Evolutionary conservation across 768 basidiomycete genomes (phyloP).

Genomic region (Leccinum truebloodii): DNA sequence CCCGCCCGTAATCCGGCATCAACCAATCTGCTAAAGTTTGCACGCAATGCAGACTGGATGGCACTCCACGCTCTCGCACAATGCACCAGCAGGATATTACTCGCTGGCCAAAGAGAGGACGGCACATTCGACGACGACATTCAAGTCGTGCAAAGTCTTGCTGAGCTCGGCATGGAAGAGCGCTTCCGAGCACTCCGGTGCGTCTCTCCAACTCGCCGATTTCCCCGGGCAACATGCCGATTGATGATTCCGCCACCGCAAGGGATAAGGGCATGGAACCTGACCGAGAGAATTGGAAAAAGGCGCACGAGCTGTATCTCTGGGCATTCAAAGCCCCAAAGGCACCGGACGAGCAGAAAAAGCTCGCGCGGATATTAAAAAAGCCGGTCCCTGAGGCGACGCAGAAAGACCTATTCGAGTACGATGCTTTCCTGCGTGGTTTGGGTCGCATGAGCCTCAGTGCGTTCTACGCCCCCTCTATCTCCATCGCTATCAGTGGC

Average conservation of each 20-base stretch:
- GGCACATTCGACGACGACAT: slow-evolving; percentile 43
- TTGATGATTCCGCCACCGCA: neutral
- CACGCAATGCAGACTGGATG: slow-evolving; percentile 65
- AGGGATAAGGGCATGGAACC: slow-evolving; percentile 49
- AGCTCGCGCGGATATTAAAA: slow-evolving; percentile 57
- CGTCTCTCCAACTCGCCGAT: neutral
- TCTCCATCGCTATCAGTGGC: slow-evolving; percentile 2
- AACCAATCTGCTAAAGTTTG: slow-evolving; percentile 58
- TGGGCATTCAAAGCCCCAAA: slow-evolving; percentile 65
- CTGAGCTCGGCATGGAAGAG: slow-evolving; percentile 78
- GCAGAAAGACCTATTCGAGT: slow-evolving; percentile 64
- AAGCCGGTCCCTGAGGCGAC: slow-evolving; percentile 47
- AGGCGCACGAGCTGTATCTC: slow-evolving; percentile 56
- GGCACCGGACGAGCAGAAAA: slow-evolving; percentile 42
- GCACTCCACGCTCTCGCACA: slow-evolving; percentile 68
- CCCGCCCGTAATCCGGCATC: slow-evolving; percentile 72
- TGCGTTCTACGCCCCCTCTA: slow-evolving; percentile 15
- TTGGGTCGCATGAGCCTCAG: slow-evolving; percentile 77
- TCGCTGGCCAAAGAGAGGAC: slow-evolving; percentile 51
- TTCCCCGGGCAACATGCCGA: neutral
- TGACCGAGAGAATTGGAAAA: slow-evolving; percentile 67
- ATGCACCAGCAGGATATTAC: slow-evolving; percentile 62
- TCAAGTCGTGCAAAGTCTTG: slow-evolving; percentile 59
- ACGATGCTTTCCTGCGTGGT: slow-evolving; percentile 71
- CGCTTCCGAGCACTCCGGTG: slow-evolving; percentile 41